Evolutionary conservation across 192 early-diverging fungal genomes (phyloP).

Genomic region (Coemansia sp.): DNA sequence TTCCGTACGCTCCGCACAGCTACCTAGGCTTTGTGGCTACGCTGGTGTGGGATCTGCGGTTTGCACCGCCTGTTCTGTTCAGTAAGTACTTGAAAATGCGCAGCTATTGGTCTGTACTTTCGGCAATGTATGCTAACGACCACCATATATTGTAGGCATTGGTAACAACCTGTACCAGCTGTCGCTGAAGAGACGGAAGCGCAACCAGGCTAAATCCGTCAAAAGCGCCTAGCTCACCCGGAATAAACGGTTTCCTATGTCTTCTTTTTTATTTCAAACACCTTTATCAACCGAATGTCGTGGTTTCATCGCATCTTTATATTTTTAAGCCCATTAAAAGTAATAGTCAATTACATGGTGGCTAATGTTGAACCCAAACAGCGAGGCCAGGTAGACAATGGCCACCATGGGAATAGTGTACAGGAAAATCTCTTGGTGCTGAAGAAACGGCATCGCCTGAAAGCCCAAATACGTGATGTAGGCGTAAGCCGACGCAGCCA

Average conservation of each 20-base stretch:
- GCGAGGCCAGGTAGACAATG: conserved; percentile 56
- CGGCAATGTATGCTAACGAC: no score
- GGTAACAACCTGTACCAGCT: conserved; percentile 47
- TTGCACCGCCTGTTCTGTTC: conserved; percentile 33
- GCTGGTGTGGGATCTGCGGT: conserved; percentile 37
- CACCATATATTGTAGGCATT: conserved; percentile 48
- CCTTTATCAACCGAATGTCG: not conserved
- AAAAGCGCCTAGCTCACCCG: no score
- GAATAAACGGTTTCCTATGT: no score
- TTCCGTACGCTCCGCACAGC: conserved; percentile 49
- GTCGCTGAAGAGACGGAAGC: conserved; percentile 21
- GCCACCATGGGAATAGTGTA: conserved; percentile 74
- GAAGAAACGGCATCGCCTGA: conserved; percentile 92
- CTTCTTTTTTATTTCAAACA: no score
- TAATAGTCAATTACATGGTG: conserved; percentile 70
- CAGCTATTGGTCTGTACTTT: not conserved
- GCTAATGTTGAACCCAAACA: conserved; percentile 77
- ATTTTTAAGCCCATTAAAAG: conserved; percentile 48
- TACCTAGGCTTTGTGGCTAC: conserved; percentile 32
- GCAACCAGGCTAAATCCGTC: no score
- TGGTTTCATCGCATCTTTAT: conserved; percentile 1
- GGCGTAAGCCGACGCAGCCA: conserved; percentile 72
- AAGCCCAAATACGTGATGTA: conserved; percentile 92
- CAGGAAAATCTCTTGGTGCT: conserved; percentile 82
- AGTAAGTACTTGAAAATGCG: conserved; percentile 30